Evolutionary conservation across 495 filamentous ascomycete genomes (phyloP).

Genomic region (Venustampulla echinocandica): DNA sequence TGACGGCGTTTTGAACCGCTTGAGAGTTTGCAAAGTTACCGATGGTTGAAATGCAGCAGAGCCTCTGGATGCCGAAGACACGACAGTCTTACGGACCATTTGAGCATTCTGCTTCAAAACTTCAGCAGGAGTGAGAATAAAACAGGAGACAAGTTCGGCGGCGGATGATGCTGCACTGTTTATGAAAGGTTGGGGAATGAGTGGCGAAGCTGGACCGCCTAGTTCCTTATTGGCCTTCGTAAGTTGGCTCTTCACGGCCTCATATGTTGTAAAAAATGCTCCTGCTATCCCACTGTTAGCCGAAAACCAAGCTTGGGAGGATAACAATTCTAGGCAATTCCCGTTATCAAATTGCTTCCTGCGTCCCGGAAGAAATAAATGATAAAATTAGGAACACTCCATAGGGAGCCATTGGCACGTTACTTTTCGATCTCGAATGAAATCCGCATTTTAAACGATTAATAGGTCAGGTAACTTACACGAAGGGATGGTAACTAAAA

Average conservation of each 20-base stretch:
- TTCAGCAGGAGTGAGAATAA: constrained; percentile 81
- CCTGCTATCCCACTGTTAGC: constrained; percentile 47
- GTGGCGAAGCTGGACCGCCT: constrained; percentile 23
- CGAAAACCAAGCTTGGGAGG: no score
- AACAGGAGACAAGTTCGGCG: constrained; percentile 73
- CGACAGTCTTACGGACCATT: constrained; percentile 36
- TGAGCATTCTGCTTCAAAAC: constrained; percentile 93
- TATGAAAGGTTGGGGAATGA: constrained; percentile 53
- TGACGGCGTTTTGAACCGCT: constrained; percentile 46
- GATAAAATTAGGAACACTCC: no score
- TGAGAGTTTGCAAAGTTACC: constrained; percentile 43
- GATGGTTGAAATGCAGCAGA: constrained; percentile 15
- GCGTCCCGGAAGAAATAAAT: no score
- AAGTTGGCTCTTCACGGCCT: constrained; percentile 57
- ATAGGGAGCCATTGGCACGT: not conserved
- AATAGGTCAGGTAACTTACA: constrained; percentile 50
- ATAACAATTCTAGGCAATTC: no score
- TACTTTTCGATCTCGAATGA: not conserved
- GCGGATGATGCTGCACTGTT: constrained; percentile 63
- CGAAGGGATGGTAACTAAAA: constrained; percentile 79
- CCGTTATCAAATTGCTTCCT: no score
- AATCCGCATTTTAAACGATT: not conserved
- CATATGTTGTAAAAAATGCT: constrained; percentile 86
- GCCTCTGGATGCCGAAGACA: constrained; percentile 10
- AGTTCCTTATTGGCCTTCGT: constrained; percentile 34